Percentiles rank a stretch among this genome's conserved stretches.
These are phyloP conservation scores for Kokia cookei DNA, from an alignment of 441 rosid genomes.

Conservation along the genomic window DNA sequence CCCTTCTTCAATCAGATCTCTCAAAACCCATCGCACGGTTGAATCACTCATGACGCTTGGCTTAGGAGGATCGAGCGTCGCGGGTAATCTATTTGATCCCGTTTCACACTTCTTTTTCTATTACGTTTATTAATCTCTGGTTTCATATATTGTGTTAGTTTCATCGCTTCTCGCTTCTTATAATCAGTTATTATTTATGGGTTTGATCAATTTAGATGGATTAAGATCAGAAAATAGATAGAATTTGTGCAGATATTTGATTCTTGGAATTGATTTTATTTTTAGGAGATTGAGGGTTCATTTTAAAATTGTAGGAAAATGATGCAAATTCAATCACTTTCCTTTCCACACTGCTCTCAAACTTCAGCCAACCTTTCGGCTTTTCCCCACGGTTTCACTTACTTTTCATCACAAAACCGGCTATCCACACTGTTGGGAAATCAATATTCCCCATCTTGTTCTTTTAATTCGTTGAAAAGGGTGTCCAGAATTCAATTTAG, in stretches of 20 bases:
- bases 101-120: neutral
- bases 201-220: neutral
- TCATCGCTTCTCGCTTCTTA: neutral
- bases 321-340: slow-evolving; percentile 28
- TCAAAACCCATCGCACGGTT: neutral
- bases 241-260: neutral
- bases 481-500: slow-evolving; percentile 16
- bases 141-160: neutral
- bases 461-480: slow-evolving; percentile 21
- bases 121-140: neutral
- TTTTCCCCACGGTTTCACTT: slow-evolving; percentile 1
- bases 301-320: neutral
- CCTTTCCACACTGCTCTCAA: slow-evolving; percentile 7
- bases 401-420: slow-evolving; percentile 1
- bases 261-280: neutral
- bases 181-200: neutral
- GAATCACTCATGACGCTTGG: neutral
- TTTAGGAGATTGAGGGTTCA: neutral
- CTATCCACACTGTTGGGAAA: slow-evolving; percentile 2
- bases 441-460: slow-evolving; percentile 12
- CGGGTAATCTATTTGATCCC: neutral
- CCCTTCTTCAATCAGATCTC: neutral
- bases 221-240: neutral
- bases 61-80: neutral
- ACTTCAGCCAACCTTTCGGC: slow-evolving; percentile 2